Conservation (phyloP, 305 asterid species). For the Rubia peregrina region DNA sequence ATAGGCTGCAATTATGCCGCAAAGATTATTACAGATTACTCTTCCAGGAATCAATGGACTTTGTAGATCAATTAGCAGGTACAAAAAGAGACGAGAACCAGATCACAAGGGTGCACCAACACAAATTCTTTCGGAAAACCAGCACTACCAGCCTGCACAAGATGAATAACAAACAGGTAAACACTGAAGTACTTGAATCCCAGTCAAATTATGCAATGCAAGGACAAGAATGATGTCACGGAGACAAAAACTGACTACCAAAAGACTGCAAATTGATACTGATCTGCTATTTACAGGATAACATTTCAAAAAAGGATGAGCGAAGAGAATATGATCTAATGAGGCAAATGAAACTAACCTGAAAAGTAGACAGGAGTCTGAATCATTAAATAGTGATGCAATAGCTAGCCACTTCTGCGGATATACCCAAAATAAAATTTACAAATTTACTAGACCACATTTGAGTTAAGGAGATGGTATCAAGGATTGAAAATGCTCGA, state of each 20-base stretch:
- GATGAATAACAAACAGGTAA: neutral
- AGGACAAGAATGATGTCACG: neutral
- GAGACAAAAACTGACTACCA: neutral
- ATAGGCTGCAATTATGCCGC: neutral
- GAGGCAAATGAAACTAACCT: slow-evolving; percentile 4
- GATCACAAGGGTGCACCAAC: neutral
- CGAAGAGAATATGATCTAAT: neutral
- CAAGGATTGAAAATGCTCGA: slow-evolving; percentile 87
- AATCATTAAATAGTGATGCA: slow-evolving; percentile 1
- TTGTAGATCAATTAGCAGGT: neutral
- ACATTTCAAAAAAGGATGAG: neutral
- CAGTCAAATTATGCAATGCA: neutral
- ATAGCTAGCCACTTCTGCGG: neutral
- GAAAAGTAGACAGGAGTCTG: neutral
- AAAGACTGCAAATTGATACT: neutral
- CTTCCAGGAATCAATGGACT: neutral
- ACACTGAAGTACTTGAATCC: neutral
- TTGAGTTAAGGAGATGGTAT: slow-evolving; percentile 13
- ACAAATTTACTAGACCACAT: slow-evolving; percentile 3
- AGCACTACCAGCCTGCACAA: neutral
- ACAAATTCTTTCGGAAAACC: neutral
- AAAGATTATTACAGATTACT: neutral
- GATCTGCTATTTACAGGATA: neutral
- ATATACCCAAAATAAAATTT: neutral
- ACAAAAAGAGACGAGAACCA: neutral